phyloP scores from a whole-genome alignment of 1,284 basidiomycete species.

The Chondrostereum purpureum region DNA sequence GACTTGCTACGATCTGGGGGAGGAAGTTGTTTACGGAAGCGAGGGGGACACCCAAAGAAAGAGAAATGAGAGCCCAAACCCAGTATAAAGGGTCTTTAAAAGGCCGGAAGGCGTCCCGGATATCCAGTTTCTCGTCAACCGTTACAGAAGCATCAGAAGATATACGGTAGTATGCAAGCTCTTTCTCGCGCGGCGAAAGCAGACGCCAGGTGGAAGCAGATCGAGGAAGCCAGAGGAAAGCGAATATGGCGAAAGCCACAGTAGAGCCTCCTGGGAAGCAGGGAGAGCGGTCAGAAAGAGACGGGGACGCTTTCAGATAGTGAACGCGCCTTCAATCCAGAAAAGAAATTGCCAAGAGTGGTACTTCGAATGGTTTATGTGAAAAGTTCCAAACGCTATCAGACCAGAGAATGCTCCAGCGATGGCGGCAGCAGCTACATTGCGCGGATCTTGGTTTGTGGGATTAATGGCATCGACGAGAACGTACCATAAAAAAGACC shows the following conservation, averaged over 20 bases:
- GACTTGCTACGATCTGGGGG: constrained; percentile 40
- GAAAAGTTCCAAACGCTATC: constrained; percentile 42
- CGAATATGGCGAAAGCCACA: constrained; percentile 34
- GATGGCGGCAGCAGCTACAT: constrained; percentile 34
- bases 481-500: constrained; percentile 38
- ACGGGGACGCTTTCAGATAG: neutral
- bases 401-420: constrained; percentile 41
- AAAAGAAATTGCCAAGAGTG: constrained; percentile 46
- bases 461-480: neutral
- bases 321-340: constrained; percentile 37
- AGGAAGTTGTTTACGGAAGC: constrained; percentile 42
- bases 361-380: constrained; percentile 32
- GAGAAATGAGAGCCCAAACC: constrained; percentile 34
- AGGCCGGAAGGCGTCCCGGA: constrained; percentile 39
- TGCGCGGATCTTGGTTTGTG: no score
- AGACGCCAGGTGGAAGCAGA: constrained; percentile 37
- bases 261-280: constrained; percentile 26
- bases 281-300: neutral
- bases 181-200: constrained; percentile 36
- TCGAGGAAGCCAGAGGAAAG: constrained; percentile 41
- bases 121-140: constrained; percentile 35
- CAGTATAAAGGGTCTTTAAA: constrained; percentile 39
- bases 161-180: constrained; percentile 36
- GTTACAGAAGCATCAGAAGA: constrained; percentile 41
- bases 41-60: constrained; percentile 41